Evolutionary conservation across 345 rosid genomes (phyloP).

Genomic region (Xanthoceras sorbifolium): DNA sequence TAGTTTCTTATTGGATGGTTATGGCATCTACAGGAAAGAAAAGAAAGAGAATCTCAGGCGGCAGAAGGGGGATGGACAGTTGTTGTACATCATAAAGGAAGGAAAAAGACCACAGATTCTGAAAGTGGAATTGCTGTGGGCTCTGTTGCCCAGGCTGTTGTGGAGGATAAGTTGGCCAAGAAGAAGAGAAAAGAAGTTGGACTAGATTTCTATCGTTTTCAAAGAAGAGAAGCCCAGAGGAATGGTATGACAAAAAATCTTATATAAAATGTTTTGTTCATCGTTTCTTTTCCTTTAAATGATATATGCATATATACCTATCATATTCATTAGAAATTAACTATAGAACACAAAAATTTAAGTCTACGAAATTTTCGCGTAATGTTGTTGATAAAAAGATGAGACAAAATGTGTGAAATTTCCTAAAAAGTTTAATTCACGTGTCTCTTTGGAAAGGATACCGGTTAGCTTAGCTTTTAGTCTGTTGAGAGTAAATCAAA

Average conservation of each 20-base stretch:
- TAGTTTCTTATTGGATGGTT: slow-evolving; percentile 20
- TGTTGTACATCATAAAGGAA: slow-evolving; percentile 90
- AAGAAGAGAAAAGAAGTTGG: slow-evolving; percentile 75
- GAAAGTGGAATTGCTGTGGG: slow-evolving; percentile 84
- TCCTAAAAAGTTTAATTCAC: not conserved
- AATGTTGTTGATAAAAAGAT: not conserved
- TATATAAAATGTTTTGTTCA: not conserved
- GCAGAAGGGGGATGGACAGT: slow-evolving; percentile 99
- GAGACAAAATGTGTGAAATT: not conserved
- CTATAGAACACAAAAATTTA: not conserved
- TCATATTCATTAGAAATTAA: not conserved
- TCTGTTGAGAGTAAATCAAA: not conserved
- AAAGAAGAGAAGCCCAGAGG: slow-evolving; percentile 82
- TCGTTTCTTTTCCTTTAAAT: not conserved
- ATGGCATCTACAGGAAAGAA: slow-evolving; percentile 57
- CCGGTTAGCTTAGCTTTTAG: not conserved
- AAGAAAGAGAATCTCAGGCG: slow-evolving; percentile 76
- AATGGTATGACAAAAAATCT: slow-evolving; percentile 55
- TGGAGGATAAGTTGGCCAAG: slow-evolving; percentile 60
- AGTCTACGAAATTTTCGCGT: not conserved
- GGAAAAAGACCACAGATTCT: slow-evolving; percentile 82
- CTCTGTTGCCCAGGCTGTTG: slow-evolving; percentile 71
- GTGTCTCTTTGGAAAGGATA: not conserved
- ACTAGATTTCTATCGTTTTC: slow-evolving; percentile 86
- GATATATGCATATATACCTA: not conserved